These are phyloP conservation scores for Fonsecaea monophora DNA, from an alignment of 2,329 filamentous ascomycete genomes.

Conservation along the genomic window DNA sequence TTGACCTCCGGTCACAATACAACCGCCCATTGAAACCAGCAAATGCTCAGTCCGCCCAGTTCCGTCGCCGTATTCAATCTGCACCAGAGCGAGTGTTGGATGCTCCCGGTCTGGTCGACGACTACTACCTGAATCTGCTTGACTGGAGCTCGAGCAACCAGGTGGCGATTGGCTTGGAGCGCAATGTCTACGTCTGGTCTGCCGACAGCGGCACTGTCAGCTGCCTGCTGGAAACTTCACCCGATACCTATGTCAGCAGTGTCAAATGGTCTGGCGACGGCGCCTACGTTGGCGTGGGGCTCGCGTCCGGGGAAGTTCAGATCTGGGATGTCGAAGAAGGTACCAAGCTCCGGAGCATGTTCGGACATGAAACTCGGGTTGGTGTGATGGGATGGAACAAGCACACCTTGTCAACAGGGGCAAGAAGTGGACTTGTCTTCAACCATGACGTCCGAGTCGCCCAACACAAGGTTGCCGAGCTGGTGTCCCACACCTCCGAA, in stretches of 20 bases:
- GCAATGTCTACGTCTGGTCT: slow-evolving; percentile 98
- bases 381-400: slow-evolving; percentile 99
- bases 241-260: slow-evolving; percentile 95
- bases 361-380: slow-evolving; percentile 93
- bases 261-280: slow-evolving; percentile 99
- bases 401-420: slow-evolving; percentile 93
- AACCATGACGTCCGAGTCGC: slow-evolving; percentile 99
- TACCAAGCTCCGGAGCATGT: slow-evolving; percentile 97
- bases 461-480: slow-evolving; percentile 96
- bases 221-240: slow-evolving; percentile 83
- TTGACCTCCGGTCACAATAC: slow-evolving; percentile 96
- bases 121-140: slow-evolving; percentile 98
- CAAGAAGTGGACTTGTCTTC: slow-evolving; percentile 84
- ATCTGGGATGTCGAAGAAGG: slow-evolving; percentile 80
- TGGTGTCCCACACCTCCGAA: slow-evolving; percentile 95
- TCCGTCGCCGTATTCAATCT: slow-evolving; percentile 88
- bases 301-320: slow-evolving; percentile 94
- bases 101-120: slow-evolving; percentile 92
- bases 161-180: slow-evolving; percentile 95
- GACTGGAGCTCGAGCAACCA: slow-evolving; percentile 99
- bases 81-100: slow-evolving; percentile 96
- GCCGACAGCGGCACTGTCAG: slow-evolving; percentile 89
- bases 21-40: slow-evolving; percentile 89
- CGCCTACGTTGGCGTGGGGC: slow-evolving; percentile 92
- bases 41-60: slow-evolving; percentile 77